These are phyloP conservation scores for Beauveria varroae DNA, from an alignment of 2,329 filamentous ascomycete genomes.

Conservation along the genomic window DNA sequence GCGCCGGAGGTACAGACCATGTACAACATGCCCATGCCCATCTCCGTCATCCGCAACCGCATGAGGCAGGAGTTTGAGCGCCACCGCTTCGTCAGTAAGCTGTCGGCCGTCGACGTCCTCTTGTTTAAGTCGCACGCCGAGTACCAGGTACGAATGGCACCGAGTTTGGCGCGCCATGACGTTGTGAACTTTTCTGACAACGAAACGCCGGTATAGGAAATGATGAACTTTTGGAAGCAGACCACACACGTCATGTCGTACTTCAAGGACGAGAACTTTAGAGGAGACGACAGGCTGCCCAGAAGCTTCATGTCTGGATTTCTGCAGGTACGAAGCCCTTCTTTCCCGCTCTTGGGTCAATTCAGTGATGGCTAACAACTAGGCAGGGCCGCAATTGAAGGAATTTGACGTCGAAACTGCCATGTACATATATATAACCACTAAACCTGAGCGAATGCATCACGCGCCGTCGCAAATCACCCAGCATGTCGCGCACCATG, in stretches of 20 bases:
- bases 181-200: not conserved
- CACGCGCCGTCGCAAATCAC: not conserved
- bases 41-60: constrained; percentile 82
- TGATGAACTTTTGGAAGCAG: constrained; percentile 99
- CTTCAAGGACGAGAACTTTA: constrained; percentile 75
- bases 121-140: constrained; percentile 87
- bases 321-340: constrained; percentile 63
- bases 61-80: constrained; percentile 96
- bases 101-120: constrained; percentile 81
- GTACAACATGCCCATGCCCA: constrained; percentile 87
- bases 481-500: not conserved
- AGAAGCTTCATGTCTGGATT: constrained; percentile 91
- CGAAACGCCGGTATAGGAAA: constrained; percentile 57
- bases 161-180: not conserved
- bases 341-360: not conserved
- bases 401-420: constrained; percentile 12
- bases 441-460: constrained; percentile 17
- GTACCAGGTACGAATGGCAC: constrained; percentile 64
- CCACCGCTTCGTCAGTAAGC: constrained; percentile 85
- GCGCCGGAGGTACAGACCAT: constrained; percentile 94
- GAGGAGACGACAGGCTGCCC: constrained; percentile 72
- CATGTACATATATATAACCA: constrained; percentile 29
- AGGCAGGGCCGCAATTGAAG: constrained; percentile 49
- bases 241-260: constrained; percentile 93
- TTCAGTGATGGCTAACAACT: constrained; percentile 15